Evolutionary conservation across 768 basidiomycete genomes (phyloP), one percentile per base, ranked within the genome.

Genomic region (Tylopilus balloui): DNA sequence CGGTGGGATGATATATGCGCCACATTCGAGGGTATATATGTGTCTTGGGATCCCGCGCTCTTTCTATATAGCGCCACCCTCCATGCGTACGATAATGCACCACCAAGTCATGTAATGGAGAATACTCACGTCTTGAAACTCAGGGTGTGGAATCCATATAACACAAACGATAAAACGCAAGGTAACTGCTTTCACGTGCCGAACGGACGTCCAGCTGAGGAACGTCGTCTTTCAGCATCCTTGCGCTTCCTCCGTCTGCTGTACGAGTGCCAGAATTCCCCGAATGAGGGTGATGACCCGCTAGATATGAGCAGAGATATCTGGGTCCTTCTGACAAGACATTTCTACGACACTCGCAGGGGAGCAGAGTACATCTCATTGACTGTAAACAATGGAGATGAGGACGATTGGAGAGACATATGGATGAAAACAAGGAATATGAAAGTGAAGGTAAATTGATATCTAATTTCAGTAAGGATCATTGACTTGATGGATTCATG

Each of bases 321-420:
- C 6, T 95, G 87, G 89, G 58, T 94, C 8, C 75, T 93, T 2
- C 74, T 97, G 2, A 86, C 84, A 0, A 79, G 91, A 24, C 94
- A 98, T 63, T 63, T 86, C 8, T 63, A 65, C 1, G 73, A 84
- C 53, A 85, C 80, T n/a, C 75, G 70, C 39, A 72, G 78, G 34
- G 75, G 70, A 6, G 69, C 76, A 1, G 85, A 89, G 52, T 93
- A 82, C 61, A 82, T 90, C 41, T 79, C 88, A 7, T 60, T 93
- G 20, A 62, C 54, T 7, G 61, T 68, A 24, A 48, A 48, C 14
- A 43, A 50, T 73, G 71, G 74, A 49, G 80, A 82, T 47, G 77
- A 78, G 32, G 65, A 65, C 17, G 62, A 66, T 32, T 49, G 54
- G 53, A 49, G 52, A 54, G 49, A 52, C 31, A 42, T 31, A 38